Conservation (phyloP, 345 rosid genomes). For the Draba incana region DNA sequence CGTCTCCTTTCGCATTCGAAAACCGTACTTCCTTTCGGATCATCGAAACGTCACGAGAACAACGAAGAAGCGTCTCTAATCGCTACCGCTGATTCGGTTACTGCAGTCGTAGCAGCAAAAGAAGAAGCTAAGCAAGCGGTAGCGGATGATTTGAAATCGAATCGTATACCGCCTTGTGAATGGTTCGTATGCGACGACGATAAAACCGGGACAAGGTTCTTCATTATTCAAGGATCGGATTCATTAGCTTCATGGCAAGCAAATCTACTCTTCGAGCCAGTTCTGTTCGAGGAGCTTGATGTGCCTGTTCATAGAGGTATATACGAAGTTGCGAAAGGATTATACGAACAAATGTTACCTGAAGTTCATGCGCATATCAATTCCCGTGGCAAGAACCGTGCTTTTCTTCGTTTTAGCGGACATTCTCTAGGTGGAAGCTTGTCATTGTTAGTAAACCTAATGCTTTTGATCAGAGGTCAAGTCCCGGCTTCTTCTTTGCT, state of each 20-base stretch:
- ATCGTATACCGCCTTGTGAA: slow-evolving; percentile 78
- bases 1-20: slow-evolving; percentile 74
- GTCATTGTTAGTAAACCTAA: slow-evolving; percentile 79
- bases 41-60: slow-evolving; percentile 45
- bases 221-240: slow-evolving; percentile 97
- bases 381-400: slow-evolving; percentile 58
- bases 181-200: slow-evolving; percentile 97
- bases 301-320: slow-evolving; percentile 92
- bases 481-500: slow-evolving; percentile 76
- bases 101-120: slow-evolving; percentile 94
- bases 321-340: slow-evolving; percentile 98
- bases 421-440: slow-evolving; percentile 98
- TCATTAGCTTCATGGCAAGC: slow-evolving; percentile 96
- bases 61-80: slow-evolving; percentile 58
- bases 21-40: slow-evolving; percentile 62
- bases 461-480: slow-evolving; percentile 85
- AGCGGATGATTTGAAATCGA: slow-evolving; percentile 84
- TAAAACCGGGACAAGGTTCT: slow-evolving; percentile 67
- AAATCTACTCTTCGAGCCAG: slow-evolving; percentile 90
- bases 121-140: slow-evolving; percentile 98
- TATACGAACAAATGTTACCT: slow-evolving; percentile 86
- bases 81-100: slow-evolving; percentile 94
- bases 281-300: slow-evolving; percentile 84
- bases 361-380: slow-evolving; percentile 75
- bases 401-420: slow-evolving; percentile 87